phyloP scores from a whole-genome alignment of 176 grass and related monocot genomes.

The Calamus simplicifolius region DNA sequence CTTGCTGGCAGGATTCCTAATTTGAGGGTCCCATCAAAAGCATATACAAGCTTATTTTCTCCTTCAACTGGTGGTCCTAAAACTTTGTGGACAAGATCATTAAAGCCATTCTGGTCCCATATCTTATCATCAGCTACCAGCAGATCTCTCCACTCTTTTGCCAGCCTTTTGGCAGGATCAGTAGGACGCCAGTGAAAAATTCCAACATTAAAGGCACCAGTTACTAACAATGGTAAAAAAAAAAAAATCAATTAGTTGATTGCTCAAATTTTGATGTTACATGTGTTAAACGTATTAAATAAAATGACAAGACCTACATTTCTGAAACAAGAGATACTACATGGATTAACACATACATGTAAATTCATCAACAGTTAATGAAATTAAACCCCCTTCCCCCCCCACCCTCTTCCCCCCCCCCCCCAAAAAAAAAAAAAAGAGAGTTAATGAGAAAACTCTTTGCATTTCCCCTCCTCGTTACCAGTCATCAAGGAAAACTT shows the following conservation, averaged over 20 bases:
- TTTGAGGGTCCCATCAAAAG: slow-evolving; percentile 84
- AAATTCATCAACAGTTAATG: too few relatives aligned
- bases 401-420: too few relatives aligned
- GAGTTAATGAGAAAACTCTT: too few relatives aligned
- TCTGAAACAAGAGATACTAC: too few relatives aligned
- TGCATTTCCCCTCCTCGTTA: too few relatives aligned
- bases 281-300: neutral
- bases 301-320: neutral
- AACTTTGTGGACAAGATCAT: slow-evolving; percentile 62
- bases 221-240: slow-evolving; percentile 45
- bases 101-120: slow-evolving; percentile 96
- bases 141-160: slow-evolving; percentile 86
- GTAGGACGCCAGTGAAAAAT: slow-evolving; percentile 98
- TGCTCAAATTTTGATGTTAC: slow-evolving; percentile 14
- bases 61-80: slow-evolving; percentile 61
- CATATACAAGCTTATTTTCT: slow-evolving; percentile 66
- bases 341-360: too few relatives aligned
- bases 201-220: slow-evolving; percentile 82
- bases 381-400: too few relatives aligned
- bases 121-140: slow-evolving; percentile 70
- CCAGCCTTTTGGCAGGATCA: slow-evolving; percentile 69
- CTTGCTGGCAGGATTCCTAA: slow-evolving; percentile 89
- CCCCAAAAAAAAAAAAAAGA: too few relatives aligned
- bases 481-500: too few relatives aligned
- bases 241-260: slow-evolving; percentile 2